Evolutionary conservation across 345 rosid species (phyloP).

Genomic region (Syzygium grande): DNA sequence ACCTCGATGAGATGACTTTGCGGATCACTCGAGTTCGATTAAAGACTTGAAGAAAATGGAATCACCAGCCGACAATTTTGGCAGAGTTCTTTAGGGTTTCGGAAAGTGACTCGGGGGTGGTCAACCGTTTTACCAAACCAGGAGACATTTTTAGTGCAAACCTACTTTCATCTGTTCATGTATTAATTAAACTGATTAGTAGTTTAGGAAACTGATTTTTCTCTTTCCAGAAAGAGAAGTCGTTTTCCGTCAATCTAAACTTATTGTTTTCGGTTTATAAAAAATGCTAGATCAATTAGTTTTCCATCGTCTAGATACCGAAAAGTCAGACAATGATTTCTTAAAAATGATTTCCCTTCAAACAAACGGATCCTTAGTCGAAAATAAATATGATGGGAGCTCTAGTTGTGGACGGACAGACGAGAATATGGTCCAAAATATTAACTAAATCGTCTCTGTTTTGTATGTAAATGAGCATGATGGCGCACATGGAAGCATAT

Average conservation of each 20-base stretch:
- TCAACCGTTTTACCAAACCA: not conserved
- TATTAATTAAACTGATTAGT: too few species aligned
- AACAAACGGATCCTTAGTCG: too few species aligned
- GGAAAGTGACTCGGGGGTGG: not conserved
- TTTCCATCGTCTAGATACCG: too few species aligned
- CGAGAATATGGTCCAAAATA: not conserved
- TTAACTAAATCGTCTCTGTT: not conserved
- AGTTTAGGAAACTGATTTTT: too few species aligned
- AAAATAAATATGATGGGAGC: not conserved
- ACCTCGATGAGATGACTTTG: not conserved
- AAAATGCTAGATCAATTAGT: too few species aligned
- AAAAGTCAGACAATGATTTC: too few species aligned
- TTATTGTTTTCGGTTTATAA: too few species aligned
- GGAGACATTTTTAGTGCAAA: not conserved
- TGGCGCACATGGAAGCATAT: not conserved
- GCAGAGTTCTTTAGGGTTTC: not conserved
- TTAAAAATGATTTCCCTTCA: too few species aligned
- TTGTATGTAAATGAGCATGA: not conserved
- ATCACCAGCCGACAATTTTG: not conserved
- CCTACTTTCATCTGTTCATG: not conserved
- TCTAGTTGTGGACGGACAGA: not conserved
- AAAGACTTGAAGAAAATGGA: not conserved
- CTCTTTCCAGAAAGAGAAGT: too few species aligned
- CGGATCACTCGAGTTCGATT: not conserved
- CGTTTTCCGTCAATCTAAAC: too few species aligned